Percentiles rank a stretch among this genome's conserved stretches.
Evolutionary conservation across 2,329 filamentous ascomycete species (phyloP).

Genomic region (Xylariaceae sp.): DNA sequence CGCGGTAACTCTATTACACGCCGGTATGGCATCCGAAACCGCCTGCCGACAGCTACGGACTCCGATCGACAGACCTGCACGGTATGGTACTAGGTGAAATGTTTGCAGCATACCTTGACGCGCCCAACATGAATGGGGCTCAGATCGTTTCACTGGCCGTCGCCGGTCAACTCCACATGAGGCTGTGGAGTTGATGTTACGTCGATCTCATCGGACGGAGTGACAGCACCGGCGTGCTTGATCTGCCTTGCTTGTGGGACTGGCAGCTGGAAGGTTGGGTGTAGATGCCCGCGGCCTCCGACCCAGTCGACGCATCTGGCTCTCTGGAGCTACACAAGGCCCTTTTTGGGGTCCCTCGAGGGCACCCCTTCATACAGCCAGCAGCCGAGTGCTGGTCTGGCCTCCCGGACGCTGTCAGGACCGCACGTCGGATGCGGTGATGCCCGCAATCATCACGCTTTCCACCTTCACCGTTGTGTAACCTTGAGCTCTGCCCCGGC

Average conservation of each 20-base stretch:
- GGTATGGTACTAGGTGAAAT: no score
- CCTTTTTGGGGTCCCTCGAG: no score
- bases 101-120: no score
- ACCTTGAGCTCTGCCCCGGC: background rate
- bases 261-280: slow-evolving; percentile 15
- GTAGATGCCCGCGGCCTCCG: slow-evolving; percentile 1
- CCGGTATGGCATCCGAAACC: no score
- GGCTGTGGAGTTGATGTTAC: slow-evolving; percentile 12
- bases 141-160: no score
- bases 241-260: slow-evolving; percentile 11
- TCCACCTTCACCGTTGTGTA: background rate
- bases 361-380: background rate
- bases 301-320: background rate
- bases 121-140: no score
- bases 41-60: no score
- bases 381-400: background rate
- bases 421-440: background rate
- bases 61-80: no score
- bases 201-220: slow-evolving; percentile 6
- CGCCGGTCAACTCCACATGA: slow-evolving; percentile 11
- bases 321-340: no score
- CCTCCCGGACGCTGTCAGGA: background rate
- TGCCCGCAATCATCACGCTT: no score
- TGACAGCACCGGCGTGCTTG: slow-evolving; percentile 9
- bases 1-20: no score